Base-by-base conservation (phyloP, 2,329 filamentous ascomycete genomes). In the Dactylellina haptotyla region DNA sequence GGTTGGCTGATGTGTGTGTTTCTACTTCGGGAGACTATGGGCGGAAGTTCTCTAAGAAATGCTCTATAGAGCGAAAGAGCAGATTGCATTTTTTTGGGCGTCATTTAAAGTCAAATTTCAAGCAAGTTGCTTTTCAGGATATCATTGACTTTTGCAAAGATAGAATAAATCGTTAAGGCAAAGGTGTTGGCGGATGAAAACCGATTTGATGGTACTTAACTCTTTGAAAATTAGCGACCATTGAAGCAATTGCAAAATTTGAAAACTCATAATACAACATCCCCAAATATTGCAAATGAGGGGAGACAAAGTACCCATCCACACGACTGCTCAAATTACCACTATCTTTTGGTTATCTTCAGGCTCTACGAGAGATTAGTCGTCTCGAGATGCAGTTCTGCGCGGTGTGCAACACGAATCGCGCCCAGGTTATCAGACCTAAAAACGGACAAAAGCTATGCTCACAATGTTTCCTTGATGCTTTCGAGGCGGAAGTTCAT, bases 391-490 rank as follows among this genome's bases (percentile, higher is more conserved):
- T 72, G 59, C 62, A 67, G 28, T n/a, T n/a, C 34, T 99, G 95
- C 80, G 87, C 88, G 57, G 84, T 89, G 76, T 99, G 95, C 83
- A 86, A 90, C 75, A 86, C 84, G 20, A 86, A 90, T 75, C 87
- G 93, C 71, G 94, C 95, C 3, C 86, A 97, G 18, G 95, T 99
- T 67, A 92, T 97, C 75, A 88, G 95, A 26, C 94, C 95, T 0
- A 98, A 98, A 81, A 97, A 98, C 79, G 88, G 96, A 78, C 89
- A 96, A 77, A 97, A 97, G 79, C 86, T 99, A 50, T 99, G 95
- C 85, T 93, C 91, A 78, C 82, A 84, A 3, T 99, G 95, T 82
- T 99, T 99, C 81, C 87, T 97, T 62, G 79, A 83, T 9, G 86
- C 95, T 48, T 99, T 99, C 79, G 95, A 99, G 81, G 87, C 90